Base-by-base conservation (phyloP, 2,329 filamentous ascomycete species). In the Trichoderma breve region DNA sequence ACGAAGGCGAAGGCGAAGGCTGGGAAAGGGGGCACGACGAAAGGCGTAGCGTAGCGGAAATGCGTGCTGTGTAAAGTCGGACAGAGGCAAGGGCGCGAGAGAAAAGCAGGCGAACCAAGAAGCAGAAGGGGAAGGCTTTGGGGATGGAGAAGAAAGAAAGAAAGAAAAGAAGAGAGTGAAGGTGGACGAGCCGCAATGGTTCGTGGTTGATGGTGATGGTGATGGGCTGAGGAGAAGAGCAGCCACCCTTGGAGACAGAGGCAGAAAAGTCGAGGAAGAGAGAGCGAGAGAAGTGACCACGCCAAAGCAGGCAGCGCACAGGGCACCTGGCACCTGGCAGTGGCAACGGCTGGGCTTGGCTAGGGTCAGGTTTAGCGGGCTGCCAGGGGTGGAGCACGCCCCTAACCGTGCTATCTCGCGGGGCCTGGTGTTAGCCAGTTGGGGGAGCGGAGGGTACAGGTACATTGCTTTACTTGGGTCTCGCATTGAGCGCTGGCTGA, bases 21-120 rank as follows among this genome's bases (percentile, higher is more conserved):
- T 74, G 74, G 78, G 76, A 77, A 81, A 81, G 79, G 78, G 76
- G 80, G 78, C 75, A 75, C 75, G 75, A 73, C 71, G 60, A 66
- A 66, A 61, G 55, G 66, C 67, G 72, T 70, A 36, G 66, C 67
- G 72, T 69, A 36, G 61, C 62, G 73, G 72, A 73, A 32, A 72
- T 71, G 72, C 72, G 73, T 70, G 74, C 68, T 73, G 65, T 65
- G 68, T 51, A 70, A 72, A 69, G 34, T 60, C 39, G 53, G 75
- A 76, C 75, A 75, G 75, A 76, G 73, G 73, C 71, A 72, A 73
- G 70, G 73, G 73, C 71, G 76, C 72, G 76, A 73, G 72, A 75
- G 72, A 71, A 69, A 77, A 67, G 73, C 64, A 73, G 73, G 74
- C 75, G 76, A 77, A 73, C 77, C 77, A 77, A 76, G 76, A 79